Evolutionary conservation across 1,284 basidiomycete genomes (phyloP), one percentile per base, ranked within the genome.

Genomic region (Phaffia rhodozyma): DNA sequence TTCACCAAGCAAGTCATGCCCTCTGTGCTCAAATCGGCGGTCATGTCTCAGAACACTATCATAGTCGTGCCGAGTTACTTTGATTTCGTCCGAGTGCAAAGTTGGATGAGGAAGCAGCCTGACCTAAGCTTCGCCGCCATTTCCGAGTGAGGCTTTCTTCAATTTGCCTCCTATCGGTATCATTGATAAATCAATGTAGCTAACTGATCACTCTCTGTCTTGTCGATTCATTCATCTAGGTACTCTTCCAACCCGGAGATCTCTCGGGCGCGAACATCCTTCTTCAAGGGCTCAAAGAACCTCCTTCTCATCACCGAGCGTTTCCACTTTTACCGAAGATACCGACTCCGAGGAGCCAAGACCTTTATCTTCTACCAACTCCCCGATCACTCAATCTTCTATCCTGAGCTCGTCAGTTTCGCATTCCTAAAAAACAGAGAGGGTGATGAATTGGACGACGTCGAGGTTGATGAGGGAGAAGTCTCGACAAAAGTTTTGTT

Each of bases 241-340:
- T 97, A 98, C 74, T 93, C 91, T 0, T 84, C 87, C 11, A 91
- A 90, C 69, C 84, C 88, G 73, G 93, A 98, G 66, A 94, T 98
- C 67, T 88, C 89, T 1, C 84, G 92, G 2, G 93, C 93, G 0
- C 82, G 96, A 57, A 89, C 93, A 70, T 83, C 87, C 0, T 98
- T 99, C 78, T 97, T 96, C 80, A 81, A 81, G 52, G 90, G 89
- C 61, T 87, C 88, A 71, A 91, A 87, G 70, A 79, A 86, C 0
- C 89, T 97, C 78, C 75, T 99, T 27, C 79, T 98, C 67, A 80
- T 97, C 69, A 97, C 90, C 66, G 96, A 99, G 74, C 84, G 96
- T 25, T 97, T 97, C 79, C 92, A 98, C 76, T 99, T 98, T 74
- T 98, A 93, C 81, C 83, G 90, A 67, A 82, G 92, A 61, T 96